Conservation (phyloP, 2,329 filamentous ascomycete genomes). For the Aspergillus clavatus region DNA sequence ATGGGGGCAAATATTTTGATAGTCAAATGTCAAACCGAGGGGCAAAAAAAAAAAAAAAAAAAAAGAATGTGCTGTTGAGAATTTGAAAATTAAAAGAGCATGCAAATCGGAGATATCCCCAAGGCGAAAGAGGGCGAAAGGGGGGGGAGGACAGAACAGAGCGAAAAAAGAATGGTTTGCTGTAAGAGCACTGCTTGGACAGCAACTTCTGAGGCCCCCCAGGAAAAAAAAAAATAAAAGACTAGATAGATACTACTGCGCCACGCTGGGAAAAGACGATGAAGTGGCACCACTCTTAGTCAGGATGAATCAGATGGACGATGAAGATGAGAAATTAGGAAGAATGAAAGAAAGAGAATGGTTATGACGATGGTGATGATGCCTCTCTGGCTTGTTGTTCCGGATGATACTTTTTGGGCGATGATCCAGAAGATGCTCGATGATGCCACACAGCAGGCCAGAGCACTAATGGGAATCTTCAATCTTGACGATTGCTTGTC, state of each 20-base stretch:
- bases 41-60: too few species aligned
- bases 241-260: not conserved
- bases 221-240: too few species aligned
- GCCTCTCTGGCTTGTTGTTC: not conserved
- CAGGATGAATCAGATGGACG: not conserved
- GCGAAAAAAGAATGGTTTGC: too few species aligned
- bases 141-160: too few species aligned
- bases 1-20: too few species aligned
- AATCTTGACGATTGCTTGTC: not conserved
- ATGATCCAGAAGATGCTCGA: slow-evolving; percentile 10
- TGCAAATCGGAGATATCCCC: too few species aligned
- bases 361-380: not conserved
- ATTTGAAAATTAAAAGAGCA: too few species aligned
- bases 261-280: not conserved
- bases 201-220: too few species aligned
- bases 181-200: too few species aligned
- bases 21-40: too few species aligned
- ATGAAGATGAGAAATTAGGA: too few species aligned
- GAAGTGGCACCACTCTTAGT: slow-evolving; percentile 1
- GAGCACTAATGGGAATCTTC: not conserved
- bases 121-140: too few species aligned
- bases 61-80: not conserved
- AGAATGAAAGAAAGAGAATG: not conserved
- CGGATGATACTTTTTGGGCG: not conserved
- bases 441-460: slow-evolving; percentile 12